A percentile compares a stretch with the other conserved stretches of the same genome.
Conservation (phyloP, 179 eudicot species). For the Beta lomatogona region DNA sequence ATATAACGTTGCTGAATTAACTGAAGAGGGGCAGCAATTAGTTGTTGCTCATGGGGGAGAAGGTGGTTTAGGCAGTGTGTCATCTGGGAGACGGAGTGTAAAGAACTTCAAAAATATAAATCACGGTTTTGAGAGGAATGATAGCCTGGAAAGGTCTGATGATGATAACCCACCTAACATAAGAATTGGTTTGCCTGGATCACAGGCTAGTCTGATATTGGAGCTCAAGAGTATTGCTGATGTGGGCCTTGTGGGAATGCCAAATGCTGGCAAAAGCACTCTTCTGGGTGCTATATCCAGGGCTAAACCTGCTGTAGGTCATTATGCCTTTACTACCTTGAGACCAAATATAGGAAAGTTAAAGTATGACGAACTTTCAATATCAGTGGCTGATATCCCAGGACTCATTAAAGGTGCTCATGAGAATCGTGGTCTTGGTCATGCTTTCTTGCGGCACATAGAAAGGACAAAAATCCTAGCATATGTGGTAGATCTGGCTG, state of each 20-base stretch:
- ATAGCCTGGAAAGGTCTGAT: constrained; percentile 32
- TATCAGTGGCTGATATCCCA: constrained; percentile 90
- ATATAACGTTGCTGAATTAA: constrained; percentile 79
- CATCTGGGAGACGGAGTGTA: constrained; percentile 35
- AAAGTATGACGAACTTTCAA: constrained; percentile 68
- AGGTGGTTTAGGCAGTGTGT: constrained; percentile 82
- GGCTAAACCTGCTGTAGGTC: constrained; percentile 83
- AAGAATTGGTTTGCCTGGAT: constrained; percentile 67
- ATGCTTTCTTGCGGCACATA: constrained; percentile 87
- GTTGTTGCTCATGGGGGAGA: constrained; percentile 78
- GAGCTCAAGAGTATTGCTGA: constrained; percentile 95
- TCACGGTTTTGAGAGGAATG: constrained; percentile 18
- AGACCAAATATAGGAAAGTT: constrained; percentile 88
- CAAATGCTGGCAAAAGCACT: constrained; percentile 96
- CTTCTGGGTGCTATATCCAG: constrained; percentile 85
- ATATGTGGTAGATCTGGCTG: constrained; percentile 82
- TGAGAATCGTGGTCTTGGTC: constrained; percentile 94
- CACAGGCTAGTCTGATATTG: constrained; percentile 62
- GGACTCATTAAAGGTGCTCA: constrained; percentile 92
- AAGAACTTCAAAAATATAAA: constrained; percentile 19
- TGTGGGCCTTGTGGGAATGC: constrained; percentile 94
- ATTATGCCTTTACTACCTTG: constrained; percentile 90
- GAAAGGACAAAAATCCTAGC: constrained; percentile 90
- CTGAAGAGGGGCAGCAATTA: constrained; percentile 77
- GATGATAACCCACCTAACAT: constrained; percentile 40